phyloP scores from a whole-genome alignment of 2,329 filamentous ascomycete genomes.

The Epichloe uncinata region DNA sequence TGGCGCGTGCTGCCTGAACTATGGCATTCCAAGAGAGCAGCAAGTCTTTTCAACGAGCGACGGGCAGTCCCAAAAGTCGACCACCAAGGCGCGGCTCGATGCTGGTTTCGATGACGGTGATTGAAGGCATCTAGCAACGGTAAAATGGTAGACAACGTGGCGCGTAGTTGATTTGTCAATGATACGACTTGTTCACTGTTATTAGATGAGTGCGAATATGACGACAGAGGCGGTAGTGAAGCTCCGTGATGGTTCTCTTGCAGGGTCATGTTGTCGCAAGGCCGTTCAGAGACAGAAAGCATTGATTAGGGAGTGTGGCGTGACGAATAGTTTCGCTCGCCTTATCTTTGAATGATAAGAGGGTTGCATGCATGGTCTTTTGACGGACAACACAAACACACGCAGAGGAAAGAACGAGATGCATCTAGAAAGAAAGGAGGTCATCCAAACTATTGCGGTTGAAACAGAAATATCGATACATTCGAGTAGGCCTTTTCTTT shows the following conservation, averaged over 20 bases:
- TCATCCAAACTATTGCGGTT: too few relatives aligned
- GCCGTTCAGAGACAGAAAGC: neutral
- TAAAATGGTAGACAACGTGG: slow-evolving; percentile 25
- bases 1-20: neutral
- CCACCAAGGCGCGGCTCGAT: slow-evolving; percentile 74
- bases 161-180: slow-evolving; percentile 9
- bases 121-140: slow-evolving; percentile 58
- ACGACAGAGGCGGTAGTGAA: neutral
- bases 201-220: neutral
- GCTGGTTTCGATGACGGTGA: slow-evolving; percentile 85
- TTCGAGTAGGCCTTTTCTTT: neutral
- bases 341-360: too few relatives aligned
- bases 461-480: too few relatives aligned
- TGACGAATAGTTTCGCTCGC: neutral
- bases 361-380: too few relatives aligned
- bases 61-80: slow-evolving; percentile 56
- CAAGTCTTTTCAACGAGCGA: slow-evolving; percentile 46
- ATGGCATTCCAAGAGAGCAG: slow-evolving; percentile 10
- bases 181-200: slow-evolving; percentile 2
- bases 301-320: neutral
- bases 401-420: too few relatives aligned
- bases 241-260: neutral
- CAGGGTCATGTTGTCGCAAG: neutral
- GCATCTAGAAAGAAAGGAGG: too few relatives aligned
- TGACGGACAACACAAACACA: too few relatives aligned